Evolutionary conservation across 208 protist genomes (phyloP), one percentile per base, ranked within the genome.

Genomic region (Herpetomonas samuelpessoai): DNA sequence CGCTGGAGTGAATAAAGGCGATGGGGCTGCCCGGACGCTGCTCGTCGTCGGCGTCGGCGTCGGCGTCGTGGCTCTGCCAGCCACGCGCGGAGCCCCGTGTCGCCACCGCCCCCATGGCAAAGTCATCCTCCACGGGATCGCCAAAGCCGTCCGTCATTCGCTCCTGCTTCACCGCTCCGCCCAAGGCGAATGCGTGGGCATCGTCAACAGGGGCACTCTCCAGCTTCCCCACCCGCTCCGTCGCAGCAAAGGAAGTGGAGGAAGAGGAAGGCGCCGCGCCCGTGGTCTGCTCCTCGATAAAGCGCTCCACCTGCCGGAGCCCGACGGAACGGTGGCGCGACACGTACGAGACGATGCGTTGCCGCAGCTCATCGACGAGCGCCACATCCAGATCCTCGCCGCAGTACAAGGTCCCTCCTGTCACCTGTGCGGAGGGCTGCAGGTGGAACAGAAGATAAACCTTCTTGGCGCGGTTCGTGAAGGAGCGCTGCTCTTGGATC

Each of bases 391-490:
- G 66, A 44, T 91, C 80, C 55, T 90, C 83, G 44, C 86, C 83
- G 53, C 79, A 80, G 68, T 95, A 95, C 62, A 92, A 90, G 19
- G 81, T 82, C 29, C 89, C 89, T 10, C 89, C 89, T 0, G 89
- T 95, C 0, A 95, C 80, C 24, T 75, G 62, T 25, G 73, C 67
- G 21, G 83, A 92, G 3, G 89, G 89, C 65, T 86, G 74, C 45
- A 95, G 66, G 65, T 93, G 68, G 60, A 79, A 85, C 1, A 95
- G 76, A 3, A 92, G 63, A 67, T 92, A 95, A 38, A 95, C 80
- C 24, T 76, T 71, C 59, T 91, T 87, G n/a, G 89, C 81, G 0
- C 81, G 73, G 54, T 93, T 95, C 14, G 81, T 86, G 54, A 88
- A 87, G 62, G 74, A 86, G 60, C 88, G 84, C 10, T 75, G 76